Base-by-base conservation (phyloP, 2,329 filamentous ascomycete genomes). In the Thermothelomyces thermophilus region DNA sequence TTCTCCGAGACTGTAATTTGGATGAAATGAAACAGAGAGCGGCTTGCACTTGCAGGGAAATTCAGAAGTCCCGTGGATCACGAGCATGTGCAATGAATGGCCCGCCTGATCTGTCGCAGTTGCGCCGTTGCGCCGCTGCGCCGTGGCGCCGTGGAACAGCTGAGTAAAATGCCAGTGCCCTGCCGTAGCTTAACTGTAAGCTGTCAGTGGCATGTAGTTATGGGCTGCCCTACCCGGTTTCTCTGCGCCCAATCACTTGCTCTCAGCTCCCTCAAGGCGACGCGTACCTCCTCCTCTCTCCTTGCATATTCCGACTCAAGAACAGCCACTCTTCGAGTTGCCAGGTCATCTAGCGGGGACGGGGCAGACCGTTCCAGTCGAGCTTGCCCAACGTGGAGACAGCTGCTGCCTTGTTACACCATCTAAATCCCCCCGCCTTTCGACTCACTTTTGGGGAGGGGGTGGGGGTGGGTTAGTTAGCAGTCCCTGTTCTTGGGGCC, bases 211-310 rank as follows among this genome's bases (percentile, higher is more conserved):
- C n/a, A n/a, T n/a, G n/a, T n/a, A n/a, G n/a, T n/a, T n/a, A n/a
- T n/a, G n/a, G n/a, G n/a, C n/a, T n/a, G n/a, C n/a, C n/a, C n/a
- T n/a, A n/a, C n/a, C 24, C 24, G 45, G 41, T 41, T 14, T 19
- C 46, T n/a, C 28, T n/a, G 16, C 30, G 46, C 43, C 51, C 46
- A 53, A 53, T 50, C 46, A 46, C 40, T 40, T 37, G 39, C 47
- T 17, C 34, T 50, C 51, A 49, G 43, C 46, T 31, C 26, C 8
- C 34, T 28, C 35, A 20, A 20, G 33, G 13, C 40, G 28, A 53
- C 22, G 39, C 43, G 26, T n/a, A n/a, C n/a, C 13, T 40, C 37
- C 42, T 37, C 14, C 34, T 48, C 42, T 35, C 35, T n/a, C 19
- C 41, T 22, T 46, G 43, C 48, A 17, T 54, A 33, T 51, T 6